Evolutionary conservation across 306 rosid genomes (phyloP), one percentile per base, ranked within the genome.

Genomic region (Cucumis hystrix): DNA sequence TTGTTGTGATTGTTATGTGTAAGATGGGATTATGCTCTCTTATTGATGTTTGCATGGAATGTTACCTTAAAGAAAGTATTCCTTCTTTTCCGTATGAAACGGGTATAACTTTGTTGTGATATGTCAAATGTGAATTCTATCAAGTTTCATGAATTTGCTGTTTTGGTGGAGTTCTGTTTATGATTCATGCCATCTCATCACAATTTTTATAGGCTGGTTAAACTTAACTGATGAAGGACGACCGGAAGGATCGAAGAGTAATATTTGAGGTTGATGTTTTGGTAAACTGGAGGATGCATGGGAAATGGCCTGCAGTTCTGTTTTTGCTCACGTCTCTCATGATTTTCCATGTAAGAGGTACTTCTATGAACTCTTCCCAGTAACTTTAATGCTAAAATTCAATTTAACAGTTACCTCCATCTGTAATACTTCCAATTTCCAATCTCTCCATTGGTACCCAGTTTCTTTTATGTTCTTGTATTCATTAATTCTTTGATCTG

Each of bases 271-370:
- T 58, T 77, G 56, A 75, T 55, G 81, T 82, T 61, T 76, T 60
- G 40, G 64, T 77, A 84, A 89, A 78, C 69, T 76, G 57, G 76
- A 92, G 83, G 95, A 87, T 63, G 93, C 88, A 80, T 77, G 56
- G 63, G 81, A 79, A 28, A 78, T 87, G 97, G 86, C 18, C 74
- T 49, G 77, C 83, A 65, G 62, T 84, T 79, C 78, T 88, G 78
- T 72, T 89, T 76, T 55, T 90, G 75, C 87, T 92, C 41, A 47
- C 84, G 10, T 2, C 83, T 77, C 75, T 86, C 83, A 66, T 85
- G 83, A 71, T 87, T 71, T 72, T 88, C 77, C 47, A 82, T 75
- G 65, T 80, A 75, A 81, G 60, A 79, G 98, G 98, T 95, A 90
- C 82, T 54, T n/a, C 77, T 10, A n/a, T 35, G 14, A 47, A 33